Base-by-base conservation (phyloP, 2,329 filamentous ascomycete species). In the Aspergillus melleus region DNA sequence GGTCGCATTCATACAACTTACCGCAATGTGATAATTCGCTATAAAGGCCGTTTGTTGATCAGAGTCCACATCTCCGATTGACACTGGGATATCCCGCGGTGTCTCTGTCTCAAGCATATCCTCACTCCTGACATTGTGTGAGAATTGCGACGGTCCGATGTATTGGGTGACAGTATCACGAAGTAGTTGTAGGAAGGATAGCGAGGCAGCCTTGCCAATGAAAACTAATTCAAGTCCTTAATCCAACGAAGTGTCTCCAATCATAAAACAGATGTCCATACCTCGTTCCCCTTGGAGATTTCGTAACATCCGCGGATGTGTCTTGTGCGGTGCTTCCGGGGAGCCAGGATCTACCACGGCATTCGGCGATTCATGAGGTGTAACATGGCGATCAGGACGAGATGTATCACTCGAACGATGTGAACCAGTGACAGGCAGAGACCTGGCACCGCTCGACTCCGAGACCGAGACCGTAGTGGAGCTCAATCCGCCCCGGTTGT, bases 171-270 rank as follows among this genome's bases (percentile, higher is more conserved):
- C 70, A 1, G 68, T 62, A 81, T 80, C 75, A 14, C 82, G 77
- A 14, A 85, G 74, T 39, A 85, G 77, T 58, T 86, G 82, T 1
- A 86, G 70, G 59, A 86, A 86, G 0, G 84, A 86, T 14, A 87
- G 71, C 74, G 72, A 73, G 2, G 72, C 72, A 8, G 71, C 71
- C 39, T 70, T 72, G 29, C 72, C 72, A 6, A 74, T 66, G 42
- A 70, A 74, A 1, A 74, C 72, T 74, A 49, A 5, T 5, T 44
- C 46, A 14, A 29, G 4, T 5, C 4, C 12, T 8, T 11, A 19
- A 5, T 4, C 19, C 22, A 24, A 16, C 2, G 44, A n/a, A 10
- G 5, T 24, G 30, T 11, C 30, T 49, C 44, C 24, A 6, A 26
- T 24, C 5, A 22, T 16, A 26, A 2, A 2, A 1, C 19, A 4